Evolutionary conservation across 805 yeast species (phyloP).

Genomic region (Saturnispora dispora): DNA sequence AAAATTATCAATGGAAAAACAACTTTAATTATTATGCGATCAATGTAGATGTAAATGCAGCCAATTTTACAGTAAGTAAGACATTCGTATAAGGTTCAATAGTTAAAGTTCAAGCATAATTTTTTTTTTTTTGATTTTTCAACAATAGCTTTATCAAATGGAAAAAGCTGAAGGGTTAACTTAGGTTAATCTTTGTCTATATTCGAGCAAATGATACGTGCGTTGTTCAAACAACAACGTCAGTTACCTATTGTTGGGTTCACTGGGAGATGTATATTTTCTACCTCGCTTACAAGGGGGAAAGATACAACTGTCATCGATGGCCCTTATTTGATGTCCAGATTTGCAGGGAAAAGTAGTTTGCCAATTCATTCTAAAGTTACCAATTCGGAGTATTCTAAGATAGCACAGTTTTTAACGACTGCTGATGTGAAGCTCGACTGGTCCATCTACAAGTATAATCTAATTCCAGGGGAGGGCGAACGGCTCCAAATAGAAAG

Average conservation of each 20-base stretch:
- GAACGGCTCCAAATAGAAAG: conserved; percentile 13
- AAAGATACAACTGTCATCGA: conserved; percentile 9
- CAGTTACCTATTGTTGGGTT: too few species aligned
- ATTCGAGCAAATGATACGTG: not conserved
- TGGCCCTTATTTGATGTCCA: conserved; percentile 15
- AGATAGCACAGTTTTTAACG: conserved; percentile 36
- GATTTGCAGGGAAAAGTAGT: conserved; percentile 12
- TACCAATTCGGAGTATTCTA: conserved; percentile 3
- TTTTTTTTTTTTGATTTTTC: too few species aligned
- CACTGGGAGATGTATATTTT: not conserved
- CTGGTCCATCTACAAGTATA: conserved; percentile 49
- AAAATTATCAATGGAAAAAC: not conserved
- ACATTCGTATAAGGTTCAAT: not conserved
- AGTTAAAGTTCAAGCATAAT: not conserved
- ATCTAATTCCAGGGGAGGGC: conserved; percentile 49
- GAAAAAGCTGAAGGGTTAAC: not conserved
- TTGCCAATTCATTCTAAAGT: conserved; percentile 9
- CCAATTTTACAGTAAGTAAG: not conserved
- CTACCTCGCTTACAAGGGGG: not conserved
- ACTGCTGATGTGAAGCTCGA: conserved; percentile 39
- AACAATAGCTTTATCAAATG: not conserved
- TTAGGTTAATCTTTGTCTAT: not conserved
- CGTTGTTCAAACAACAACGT: not conserved
- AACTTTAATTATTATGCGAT: not conserved
- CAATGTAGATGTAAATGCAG: not conserved